phyloP scores from a whole-genome alignment of 2,329 filamentous ascomycete genomes.

The Phialocephala sp. region DNA sequence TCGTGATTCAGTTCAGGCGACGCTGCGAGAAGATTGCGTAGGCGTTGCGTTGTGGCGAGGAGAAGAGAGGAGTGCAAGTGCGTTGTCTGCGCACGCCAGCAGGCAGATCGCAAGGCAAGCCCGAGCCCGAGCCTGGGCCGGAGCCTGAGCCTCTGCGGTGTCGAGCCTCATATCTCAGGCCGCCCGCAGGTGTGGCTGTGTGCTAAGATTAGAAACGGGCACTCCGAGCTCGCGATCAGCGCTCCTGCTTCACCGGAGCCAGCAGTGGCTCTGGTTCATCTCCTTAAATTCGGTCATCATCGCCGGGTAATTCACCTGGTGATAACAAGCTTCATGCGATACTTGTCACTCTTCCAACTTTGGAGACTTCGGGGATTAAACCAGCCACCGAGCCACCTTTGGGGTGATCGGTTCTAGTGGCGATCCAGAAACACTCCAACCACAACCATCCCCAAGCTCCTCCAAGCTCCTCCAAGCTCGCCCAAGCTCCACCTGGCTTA shows the following conservation, averaged over 20 bases:
- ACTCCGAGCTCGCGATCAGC: neutral
- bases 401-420: constrained; percentile 15
- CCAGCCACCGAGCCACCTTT: constrained; percentile 14
- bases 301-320: neutral
- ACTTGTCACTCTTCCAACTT: neutral
- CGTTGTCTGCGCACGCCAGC: neutral
- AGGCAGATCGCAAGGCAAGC: constrained; percentile 1
- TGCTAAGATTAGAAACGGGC: neutral
- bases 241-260: neutral
- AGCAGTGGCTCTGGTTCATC: neutral
- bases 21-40: constrained; percentile 10
- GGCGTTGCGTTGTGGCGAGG: neutral
- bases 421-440: constrained; percentile 13
- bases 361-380: constrained; percentile 9
- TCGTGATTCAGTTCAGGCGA: constrained; percentile 15
- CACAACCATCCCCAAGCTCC: neutral
- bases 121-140: too few relatives aligned
- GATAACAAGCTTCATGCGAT: constrained; percentile 3
- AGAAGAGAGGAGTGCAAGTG: neutral
- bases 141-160: too few relatives aligned
- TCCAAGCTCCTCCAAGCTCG: too few relatives aligned
- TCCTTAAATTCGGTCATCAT: constrained; percentile 6
- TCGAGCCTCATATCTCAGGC: neutral
- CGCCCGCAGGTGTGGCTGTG: neutral
- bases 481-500: neutral